A percentile compares a stretch with the other conserved stretches of the same genome.
Conservation (phyloP, 1,284 basidiomycete species). For the Naganishia albida region DNA sequence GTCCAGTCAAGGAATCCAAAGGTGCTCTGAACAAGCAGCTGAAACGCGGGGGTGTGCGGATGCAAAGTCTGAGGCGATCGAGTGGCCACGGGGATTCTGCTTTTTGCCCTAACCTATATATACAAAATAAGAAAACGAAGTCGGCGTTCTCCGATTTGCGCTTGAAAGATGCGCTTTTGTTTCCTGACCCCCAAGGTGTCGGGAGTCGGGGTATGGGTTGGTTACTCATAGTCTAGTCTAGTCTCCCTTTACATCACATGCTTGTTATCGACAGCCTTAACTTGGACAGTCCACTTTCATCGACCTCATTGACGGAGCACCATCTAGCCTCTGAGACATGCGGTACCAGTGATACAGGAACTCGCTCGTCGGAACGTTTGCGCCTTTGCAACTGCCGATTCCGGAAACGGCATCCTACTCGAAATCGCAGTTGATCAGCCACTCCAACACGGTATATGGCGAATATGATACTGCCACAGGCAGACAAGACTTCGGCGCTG, state of each 20-base stretch:
- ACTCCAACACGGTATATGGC: neutral
- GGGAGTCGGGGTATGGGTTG: neutral
- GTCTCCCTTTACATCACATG: neutral
- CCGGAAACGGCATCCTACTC: neutral
- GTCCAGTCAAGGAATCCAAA: constrained; percentile 24
- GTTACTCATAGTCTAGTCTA: neutral
- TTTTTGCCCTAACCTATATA: neutral
- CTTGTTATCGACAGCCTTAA: neutral
- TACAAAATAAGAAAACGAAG: neutral
- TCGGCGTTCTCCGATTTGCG: constrained; percentile 14
- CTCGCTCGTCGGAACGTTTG: no score
- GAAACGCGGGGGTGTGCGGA: neutral
- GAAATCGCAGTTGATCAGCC: neutral
- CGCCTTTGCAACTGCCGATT: no score
- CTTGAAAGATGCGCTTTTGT: neutral
- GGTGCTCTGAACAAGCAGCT: constrained; percentile 5
- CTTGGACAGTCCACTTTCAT: no score
- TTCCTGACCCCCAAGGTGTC: neutral
- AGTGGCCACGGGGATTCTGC: constrained; percentile 1
- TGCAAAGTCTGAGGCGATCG: neutral
- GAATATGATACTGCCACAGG: constrained; percentile 20
- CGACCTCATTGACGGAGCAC: no score
- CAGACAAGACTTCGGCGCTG: neutral
- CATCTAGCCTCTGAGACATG: no score
- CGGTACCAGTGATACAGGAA: no score